These are phyloP conservation scores for Polyplosphaeria fusca DNA, from an alignment of 495 filamentous ascomycete genomes.

Conservation along the genomic window DNA sequence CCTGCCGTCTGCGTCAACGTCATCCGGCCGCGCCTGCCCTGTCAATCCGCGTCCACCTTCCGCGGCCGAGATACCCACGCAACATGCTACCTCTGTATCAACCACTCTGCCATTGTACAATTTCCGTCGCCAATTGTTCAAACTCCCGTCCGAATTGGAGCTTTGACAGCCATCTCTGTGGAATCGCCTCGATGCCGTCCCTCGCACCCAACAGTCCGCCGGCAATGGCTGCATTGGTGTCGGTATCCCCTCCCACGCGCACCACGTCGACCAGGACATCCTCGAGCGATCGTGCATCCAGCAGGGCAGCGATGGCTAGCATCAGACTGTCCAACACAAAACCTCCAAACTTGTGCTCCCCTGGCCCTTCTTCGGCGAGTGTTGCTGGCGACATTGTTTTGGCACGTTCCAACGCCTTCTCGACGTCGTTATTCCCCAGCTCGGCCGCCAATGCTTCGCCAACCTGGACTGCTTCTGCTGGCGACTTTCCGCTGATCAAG, in stretches of 20 bases:
- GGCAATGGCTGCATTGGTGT: constrained; percentile 30
- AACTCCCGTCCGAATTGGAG: constrained; percentile 28
- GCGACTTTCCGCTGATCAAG: constrained; percentile 6
- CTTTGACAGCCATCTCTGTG: constrained; percentile 18
- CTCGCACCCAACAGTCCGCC: constrained; percentile 28
- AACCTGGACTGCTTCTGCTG: constrained; percentile 13
- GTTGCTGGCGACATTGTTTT: neutral
- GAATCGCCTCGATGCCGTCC: constrained; percentile 25
- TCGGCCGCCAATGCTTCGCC: constrained; percentile 1
- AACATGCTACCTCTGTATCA: too few species aligned
- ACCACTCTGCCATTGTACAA: neutral
- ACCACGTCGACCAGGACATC: constrained; percentile 30
- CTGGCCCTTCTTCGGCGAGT: constrained; percentile 17
- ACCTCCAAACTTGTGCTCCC: constrained; percentile 4
- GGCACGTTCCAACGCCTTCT: constrained; percentile 1
- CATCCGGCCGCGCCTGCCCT: too few species aligned
- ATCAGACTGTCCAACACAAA: constrained; percentile 23
- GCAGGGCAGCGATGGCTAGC: constrained; percentile 17
- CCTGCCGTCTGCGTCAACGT: too few species aligned
- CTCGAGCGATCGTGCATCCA: constrained; percentile 19
- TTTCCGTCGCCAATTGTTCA: constrained; percentile 9
- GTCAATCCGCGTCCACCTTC: too few species aligned
- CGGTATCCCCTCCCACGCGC: constrained; percentile 23
- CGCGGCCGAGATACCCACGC: too few species aligned
- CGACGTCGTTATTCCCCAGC: constrained; percentile 11